Evolutionary conservation across 2,329 filamentous ascomycete species (phyloP), one percentile per base, ranked within the genome.

Genomic region (Penicillium sp.): DNA sequence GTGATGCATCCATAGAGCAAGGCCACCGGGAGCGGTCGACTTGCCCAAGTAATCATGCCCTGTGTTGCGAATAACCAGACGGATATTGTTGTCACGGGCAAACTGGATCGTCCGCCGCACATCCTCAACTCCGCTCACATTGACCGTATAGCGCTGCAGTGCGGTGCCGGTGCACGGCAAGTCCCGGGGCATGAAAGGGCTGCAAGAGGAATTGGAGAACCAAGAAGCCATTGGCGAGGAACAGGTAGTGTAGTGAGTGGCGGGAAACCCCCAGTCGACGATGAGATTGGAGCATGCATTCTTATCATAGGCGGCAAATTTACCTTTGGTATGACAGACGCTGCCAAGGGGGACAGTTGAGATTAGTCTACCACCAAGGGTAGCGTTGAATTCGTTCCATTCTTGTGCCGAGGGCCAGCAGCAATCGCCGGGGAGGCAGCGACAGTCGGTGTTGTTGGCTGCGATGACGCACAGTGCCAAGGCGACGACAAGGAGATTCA

Each of bases 321-420:
- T 35, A 33, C 70, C 52, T 19, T 51, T 41, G 52, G 78, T 71
- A 60, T 86, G 83, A 67, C 84, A 87, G 1, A 78, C 69, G 5
- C 78, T 72, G 1, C 77, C 83, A 10, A 84, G 65, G 0, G 84
- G 84, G 3, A 79, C 68, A 0, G 80, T 83, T 13, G 77, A 74
- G 44, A 85, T 73, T 16, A 87, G 73, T 10, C 71, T 73, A 7
- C 81, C 82, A 22, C 70, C 69, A 0, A 86, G 72, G 1, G 82
- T 80, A 7, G 62, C 52, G 66, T 86, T 83, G 56, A 87, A 76
- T 0, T 63, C 52, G 11, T 68, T 61, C 84, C 84, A 87, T 5
- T 73, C 66, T 0, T 67, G 47, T 0, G 58, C 19, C 0, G 70
- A 68, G 0, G 84, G 84, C 83, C 84, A 87, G 65, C 74, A 78